Evolutionary conservation across 192 early-diverging fungal genomes (phyloP).

Genomic region (Phlyctochytrium planicorne): DNA sequence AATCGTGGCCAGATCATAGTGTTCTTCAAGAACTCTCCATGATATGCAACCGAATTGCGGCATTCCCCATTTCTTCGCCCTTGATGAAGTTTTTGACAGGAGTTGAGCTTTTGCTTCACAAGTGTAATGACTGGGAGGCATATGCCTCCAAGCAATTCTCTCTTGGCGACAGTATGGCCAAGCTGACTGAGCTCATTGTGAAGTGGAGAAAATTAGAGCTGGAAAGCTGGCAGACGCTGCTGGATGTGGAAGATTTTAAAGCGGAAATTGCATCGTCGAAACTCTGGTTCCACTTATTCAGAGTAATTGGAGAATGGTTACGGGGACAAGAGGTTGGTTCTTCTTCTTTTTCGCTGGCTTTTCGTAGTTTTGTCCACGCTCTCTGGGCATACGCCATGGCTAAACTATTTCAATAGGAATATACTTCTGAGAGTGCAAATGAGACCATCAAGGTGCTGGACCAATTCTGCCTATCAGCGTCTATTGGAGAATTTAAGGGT

Average conservation of each 20-base stretch:
- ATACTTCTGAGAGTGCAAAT: background rate
- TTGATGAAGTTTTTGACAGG: slow-evolving; percentile 88
- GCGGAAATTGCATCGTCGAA: slow-evolving; percentile 61
- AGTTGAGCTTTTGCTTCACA: slow-evolving; percentile 81
- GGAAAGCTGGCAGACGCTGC: slow-evolving; percentile 82
- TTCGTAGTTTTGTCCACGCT: background rate
- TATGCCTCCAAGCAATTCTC: slow-evolving; percentile 82
- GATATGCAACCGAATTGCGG: slow-evolving; percentile 44
- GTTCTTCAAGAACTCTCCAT: slow-evolving; percentile 71
- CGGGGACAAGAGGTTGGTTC: too few species aligned
- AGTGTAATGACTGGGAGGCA: slow-evolving; percentile 92
- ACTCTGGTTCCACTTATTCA: slow-evolving; percentile 90
- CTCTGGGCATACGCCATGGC: background rate
- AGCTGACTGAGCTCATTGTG: slow-evolving; percentile 72
- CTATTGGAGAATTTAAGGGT: slow-evolving; percentile 74
- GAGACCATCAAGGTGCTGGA: slow-evolving; percentile 52
- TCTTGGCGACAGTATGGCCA: slow-evolving; percentile 65
- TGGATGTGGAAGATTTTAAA: slow-evolving; percentile 77
- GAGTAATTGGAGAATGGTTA: too few species aligned
- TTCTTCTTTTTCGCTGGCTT: too few species aligned
- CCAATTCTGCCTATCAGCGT: slow-evolving; percentile 75
- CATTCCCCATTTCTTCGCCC: slow-evolving; percentile 76
- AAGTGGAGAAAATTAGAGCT: slow-evolving; percentile 92
- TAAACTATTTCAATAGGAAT: background rate
- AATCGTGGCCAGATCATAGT: slow-evolving; percentile 89